Percentiles rank a stretch among this genome's conserved stretches.
phyloP scores from a whole-genome alignment of 345 rosid genomes.

The Durio zibethinus region DNA sequence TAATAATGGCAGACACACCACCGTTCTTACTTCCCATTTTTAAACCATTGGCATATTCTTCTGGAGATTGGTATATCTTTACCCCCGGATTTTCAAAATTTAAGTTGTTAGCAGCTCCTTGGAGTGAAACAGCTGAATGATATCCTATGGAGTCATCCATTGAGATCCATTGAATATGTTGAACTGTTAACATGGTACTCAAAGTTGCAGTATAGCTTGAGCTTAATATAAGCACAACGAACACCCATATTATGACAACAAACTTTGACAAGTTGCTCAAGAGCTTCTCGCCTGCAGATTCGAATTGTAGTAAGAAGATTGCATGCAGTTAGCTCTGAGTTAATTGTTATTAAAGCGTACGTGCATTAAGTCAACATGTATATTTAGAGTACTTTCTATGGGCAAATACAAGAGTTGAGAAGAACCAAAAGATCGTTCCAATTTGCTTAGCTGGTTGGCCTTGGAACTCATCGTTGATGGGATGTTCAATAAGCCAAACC shows the following conservation, averaged over 20 bases:
- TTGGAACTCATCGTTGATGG: background rate
- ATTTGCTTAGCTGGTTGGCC: background rate
- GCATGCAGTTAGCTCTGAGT: too few species aligned
- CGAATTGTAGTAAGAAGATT: background rate
- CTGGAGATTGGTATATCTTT: background rate
- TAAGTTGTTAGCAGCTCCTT: background rate
- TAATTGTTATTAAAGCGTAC: background rate
- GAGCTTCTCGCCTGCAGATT: constrained; percentile 23
- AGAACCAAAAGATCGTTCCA: background rate
- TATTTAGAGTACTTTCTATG: background rate
- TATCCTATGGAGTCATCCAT: background rate
- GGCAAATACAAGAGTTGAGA: background rate
- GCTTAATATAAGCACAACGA: constrained; percentile 35
- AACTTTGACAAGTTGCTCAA: constrained; percentile 36
- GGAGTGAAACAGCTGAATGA: background rate
- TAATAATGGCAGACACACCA: background rate
- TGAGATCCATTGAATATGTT: constrained; percentile 13
- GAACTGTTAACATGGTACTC: constrained; percentile 34
- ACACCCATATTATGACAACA: constrained; percentile 38
- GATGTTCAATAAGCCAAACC: background rate
- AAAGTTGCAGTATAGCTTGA: constrained; percentile 43
- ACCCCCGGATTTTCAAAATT: background rate
- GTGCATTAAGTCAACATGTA: background rate
- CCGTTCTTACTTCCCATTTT: background rate
- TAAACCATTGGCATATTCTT: background rate